Percentiles rank a stretch among this genome's conserved stretches.
Evolutionary conservation across 83 land plant species (phyloP).

Genomic region (Thuja plicata): DNA sequence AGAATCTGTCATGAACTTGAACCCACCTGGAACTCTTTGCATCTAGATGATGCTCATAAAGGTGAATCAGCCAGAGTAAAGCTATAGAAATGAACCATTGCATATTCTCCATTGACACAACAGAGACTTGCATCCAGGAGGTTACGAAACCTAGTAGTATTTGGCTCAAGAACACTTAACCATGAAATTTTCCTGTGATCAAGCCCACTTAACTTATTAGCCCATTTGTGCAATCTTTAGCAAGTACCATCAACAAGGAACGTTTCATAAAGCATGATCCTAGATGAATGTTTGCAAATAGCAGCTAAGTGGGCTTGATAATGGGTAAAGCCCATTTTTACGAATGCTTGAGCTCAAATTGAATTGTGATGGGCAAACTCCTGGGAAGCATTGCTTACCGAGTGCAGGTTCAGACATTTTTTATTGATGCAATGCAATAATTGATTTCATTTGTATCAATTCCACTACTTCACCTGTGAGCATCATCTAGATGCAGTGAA

Average conservation of each 20-base stretch:
- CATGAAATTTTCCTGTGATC: not conserved
- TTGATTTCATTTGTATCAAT: too few relatives aligned
- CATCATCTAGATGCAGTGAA: not conserved
- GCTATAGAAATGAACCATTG: not conserved
- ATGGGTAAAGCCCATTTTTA: not conserved
- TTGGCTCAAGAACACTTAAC: not conserved
- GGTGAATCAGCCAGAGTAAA: not conserved
- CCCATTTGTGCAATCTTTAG: not conserved
- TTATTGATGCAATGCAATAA: not conserved
- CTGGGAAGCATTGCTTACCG: not conserved
- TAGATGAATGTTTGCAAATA: not conserved
- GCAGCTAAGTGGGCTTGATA: not conserved
- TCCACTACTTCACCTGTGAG: not conserved
- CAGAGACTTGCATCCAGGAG: not conserved
- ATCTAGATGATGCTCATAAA: not conserved
- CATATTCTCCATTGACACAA: not conserved
- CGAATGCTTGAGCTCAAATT: not conserved
- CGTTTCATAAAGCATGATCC: not conserved
- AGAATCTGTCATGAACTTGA: too few relatives aligned
- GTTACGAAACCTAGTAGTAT: not conserved
- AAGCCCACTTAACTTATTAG: not conserved
- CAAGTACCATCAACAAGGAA: not conserved
- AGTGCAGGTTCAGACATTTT: not conserved
- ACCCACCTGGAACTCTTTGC: not conserved
- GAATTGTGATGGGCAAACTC: not conserved